phyloP scores from a whole-genome alignment of 352 stramenopile species.

The Pythium dissotocum region DNA sequence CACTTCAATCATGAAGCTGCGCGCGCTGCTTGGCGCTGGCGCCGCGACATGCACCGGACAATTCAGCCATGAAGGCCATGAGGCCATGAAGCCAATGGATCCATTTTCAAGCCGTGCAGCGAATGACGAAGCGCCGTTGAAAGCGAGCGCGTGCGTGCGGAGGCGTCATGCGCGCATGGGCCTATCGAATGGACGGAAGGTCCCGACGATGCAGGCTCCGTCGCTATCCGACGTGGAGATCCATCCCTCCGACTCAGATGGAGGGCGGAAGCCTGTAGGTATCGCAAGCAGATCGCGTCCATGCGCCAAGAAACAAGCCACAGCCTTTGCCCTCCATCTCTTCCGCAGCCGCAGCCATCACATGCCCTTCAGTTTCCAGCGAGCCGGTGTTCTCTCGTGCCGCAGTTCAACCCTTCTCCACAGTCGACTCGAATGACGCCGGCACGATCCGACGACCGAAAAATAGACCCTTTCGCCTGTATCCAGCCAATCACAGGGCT shows the following conservation, averaged over 20 bases:
- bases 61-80: too few species aligned
- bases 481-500: constrained; percentile 22
- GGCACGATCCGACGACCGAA: constrained; percentile 17
- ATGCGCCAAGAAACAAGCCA: constrained; percentile 3
- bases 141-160: background rate
- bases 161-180: background rate
- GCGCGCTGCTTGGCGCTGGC: background rate
- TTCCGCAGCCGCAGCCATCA: background rate
- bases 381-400: background rate
- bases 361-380: background rate
- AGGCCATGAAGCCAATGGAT: too few species aligned
- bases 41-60: background rate
- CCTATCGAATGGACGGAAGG: background rate
- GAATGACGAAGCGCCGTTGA: background rate
- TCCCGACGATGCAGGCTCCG: background rate
- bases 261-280: background rate
- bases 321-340: too few species aligned
- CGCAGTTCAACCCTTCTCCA: constrained; percentile 13
- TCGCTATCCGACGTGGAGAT: background rate
- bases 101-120: background rate
- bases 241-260: background rate
- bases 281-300: background rate
- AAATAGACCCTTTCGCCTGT: constrained; percentile 15
- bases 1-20: background rate
- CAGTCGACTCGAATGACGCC: background rate